Percentiles rank a stretch among this genome's conserved stretches.
Conservation (phyloP, 495 filamentous ascomycete species). For the Talaromyces liani region DNA sequence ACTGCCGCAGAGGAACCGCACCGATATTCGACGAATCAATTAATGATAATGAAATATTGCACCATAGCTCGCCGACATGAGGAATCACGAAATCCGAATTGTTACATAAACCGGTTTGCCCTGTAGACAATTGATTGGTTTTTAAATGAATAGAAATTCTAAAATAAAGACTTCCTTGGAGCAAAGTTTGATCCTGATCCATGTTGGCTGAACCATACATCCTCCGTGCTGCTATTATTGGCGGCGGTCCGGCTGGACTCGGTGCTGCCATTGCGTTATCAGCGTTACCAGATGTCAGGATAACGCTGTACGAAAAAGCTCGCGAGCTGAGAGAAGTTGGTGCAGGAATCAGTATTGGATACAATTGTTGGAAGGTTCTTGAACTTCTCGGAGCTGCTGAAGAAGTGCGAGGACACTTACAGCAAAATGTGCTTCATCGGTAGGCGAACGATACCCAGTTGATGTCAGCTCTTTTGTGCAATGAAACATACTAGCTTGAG, state of each 20-base stretch:
- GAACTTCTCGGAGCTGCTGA: constrained; percentile 35
- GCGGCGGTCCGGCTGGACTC: constrained; percentile 42
- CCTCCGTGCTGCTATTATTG: constrained; percentile 29
- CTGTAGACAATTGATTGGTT: neutral
- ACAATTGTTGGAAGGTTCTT: constrained; percentile 29
- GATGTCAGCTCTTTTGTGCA: neutral
- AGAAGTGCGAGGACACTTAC: constrained; percentile 15
- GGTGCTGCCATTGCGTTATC: constrained; percentile 42
- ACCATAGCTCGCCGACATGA: neutral
- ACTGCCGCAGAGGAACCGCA: too few species aligned
- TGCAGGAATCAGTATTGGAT: constrained; percentile 41
- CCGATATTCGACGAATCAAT: constrained; percentile 13
- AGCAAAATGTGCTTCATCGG: neutral
- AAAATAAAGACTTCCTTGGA: neutral
- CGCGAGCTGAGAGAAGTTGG: constrained; percentile 39
- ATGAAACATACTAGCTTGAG: neutral
- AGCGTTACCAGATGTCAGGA: constrained; percentile 32
- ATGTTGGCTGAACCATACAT: neutral
- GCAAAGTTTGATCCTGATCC: neutral
- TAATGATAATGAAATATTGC: neutral
- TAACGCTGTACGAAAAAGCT: constrained; percentile 43
- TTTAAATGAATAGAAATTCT: neutral
- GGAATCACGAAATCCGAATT: neutral
- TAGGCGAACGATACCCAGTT: neutral
- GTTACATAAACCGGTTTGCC: neutral